Evolutionary conservation across 1,284 basidiomycete species (phyloP), one percentile per base, ranked within the genome.

Genomic region (Naganishia albida): DNA sequence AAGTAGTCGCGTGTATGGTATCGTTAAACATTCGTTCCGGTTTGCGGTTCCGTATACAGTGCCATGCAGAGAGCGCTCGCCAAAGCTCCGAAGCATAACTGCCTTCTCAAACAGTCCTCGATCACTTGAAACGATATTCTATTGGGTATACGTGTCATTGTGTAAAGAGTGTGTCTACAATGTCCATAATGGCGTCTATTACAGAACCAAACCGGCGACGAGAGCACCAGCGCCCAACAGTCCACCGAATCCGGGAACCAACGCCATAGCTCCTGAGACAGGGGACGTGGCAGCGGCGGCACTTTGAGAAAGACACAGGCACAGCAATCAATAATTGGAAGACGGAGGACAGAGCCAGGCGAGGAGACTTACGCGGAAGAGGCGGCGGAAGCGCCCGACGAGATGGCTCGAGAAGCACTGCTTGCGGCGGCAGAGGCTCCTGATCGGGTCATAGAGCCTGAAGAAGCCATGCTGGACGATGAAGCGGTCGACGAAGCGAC

Each of bases 401-500:
- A 59, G n/a, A 25, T 38, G 3, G 56, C 56, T 46, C 28, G 25
- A 10, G 51, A 26, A 15, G 43, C 53, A 20, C 53, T 49, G 42
- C 42, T 46, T 26, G 62, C 38, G 12, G 28, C 34, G 20, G 44
- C 43, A 13, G 57, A 12, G 25, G 57, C 25, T 30, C 25, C 51
- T 16, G 44, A 28, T 3, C 20, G 25, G 30, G 48, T 50, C 28
- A 26, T 23, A 13, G 53, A 49, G 44, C 54, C 40, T 13, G 56
- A 50, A 43, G 64, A 34, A 7, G 43, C 39, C 18, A 38, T 51
- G 34, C 42, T 52, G 54, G 74, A 71, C n/a, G 81, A 70, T 39
- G 69, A 67, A 39, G 69, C 64, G 39, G 70, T 52, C 18, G 57
- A 53, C 26, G 69, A 26, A 18, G 75, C 69, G 43, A 70, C 70